Evolutionary conservation across 495 filamentous ascomycete species (phyloP).

Genomic region (Melanomma pulvis-pyrius): DNA sequence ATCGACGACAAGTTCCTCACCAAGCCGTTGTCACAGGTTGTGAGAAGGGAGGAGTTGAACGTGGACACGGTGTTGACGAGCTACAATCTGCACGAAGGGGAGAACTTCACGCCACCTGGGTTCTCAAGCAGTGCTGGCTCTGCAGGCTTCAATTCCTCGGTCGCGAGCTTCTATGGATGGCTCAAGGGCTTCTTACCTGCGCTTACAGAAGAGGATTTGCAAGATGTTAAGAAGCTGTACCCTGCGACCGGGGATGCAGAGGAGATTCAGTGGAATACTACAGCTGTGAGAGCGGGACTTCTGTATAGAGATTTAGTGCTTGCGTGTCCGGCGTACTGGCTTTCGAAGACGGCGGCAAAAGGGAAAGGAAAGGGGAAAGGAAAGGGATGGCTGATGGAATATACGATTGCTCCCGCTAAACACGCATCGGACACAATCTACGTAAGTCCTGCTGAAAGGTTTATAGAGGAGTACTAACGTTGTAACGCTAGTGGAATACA

Average conservation of each 20-base stretch:
- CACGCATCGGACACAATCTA: slow-evolving; percentile 63
- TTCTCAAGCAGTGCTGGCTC: slow-evolving; percentile 43
- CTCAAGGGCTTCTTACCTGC: slow-evolving; percentile 56
- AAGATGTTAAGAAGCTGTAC: slow-evolving; percentile 50
- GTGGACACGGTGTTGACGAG: slow-evolving; percentile 54
- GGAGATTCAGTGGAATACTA: slow-evolving; percentile 53
- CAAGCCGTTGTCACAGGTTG: slow-evolving; percentile 51
- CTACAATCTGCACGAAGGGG: slow-evolving; percentile 64
- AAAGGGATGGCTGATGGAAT: slow-evolving; percentile 58
- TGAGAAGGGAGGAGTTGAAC: slow-evolving; percentile 47
- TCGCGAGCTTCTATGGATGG: slow-evolving; percentile 54
- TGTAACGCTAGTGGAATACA: too few species aligned
- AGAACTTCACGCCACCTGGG: slow-evolving; percentile 60
- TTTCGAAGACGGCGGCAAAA: slow-evolving; percentile 50
- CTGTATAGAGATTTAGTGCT: slow-evolving; percentile 63
- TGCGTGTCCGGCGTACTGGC: slow-evolving; percentile 63
- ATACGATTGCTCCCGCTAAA: slow-evolving; percentile 60
- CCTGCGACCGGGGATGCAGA: slow-evolving; percentile 51
- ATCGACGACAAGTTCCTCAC: slow-evolving; percentile 59
- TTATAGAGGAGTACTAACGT: slow-evolving; percentile 41
- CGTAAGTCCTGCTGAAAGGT: too few species aligned
- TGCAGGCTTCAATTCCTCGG: slow-evolving; percentile 52
- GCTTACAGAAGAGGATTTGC: slow-evolving; percentile 47
- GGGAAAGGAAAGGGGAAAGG: neutral
- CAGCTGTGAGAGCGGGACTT: slow-evolving; percentile 54